phyloP scores from a whole-genome alignment of 2,329 filamentous ascomycete species.

The Talaromyces sp. region DNA sequence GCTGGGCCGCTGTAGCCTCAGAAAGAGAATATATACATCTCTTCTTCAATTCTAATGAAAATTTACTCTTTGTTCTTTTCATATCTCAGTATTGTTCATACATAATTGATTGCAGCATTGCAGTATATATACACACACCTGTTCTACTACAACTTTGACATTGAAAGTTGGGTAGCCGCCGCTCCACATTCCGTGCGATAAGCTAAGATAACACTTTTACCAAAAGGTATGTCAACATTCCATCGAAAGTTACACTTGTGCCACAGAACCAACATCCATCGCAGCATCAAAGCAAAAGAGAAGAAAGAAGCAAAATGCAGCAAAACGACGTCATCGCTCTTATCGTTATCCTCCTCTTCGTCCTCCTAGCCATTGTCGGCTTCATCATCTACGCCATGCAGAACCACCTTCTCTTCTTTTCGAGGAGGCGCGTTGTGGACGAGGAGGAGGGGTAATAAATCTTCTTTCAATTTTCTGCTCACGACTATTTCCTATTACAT shows the following conservation, averaged over 20 bases:
- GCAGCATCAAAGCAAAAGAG: background rate
- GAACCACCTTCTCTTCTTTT: constrained; percentile 30
- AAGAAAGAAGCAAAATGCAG: constrained; percentile 22
- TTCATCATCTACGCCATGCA: constrained; percentile 37
- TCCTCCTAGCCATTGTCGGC: constrained; percentile 44
- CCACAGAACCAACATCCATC: background rate
- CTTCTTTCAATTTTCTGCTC: background rate
- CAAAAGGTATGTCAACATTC: constrained; percentile 7
- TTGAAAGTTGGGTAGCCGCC: background rate
- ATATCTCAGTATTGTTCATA: background rate
- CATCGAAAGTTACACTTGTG: background rate
- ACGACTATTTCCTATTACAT: background rate
- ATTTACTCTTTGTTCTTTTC: background rate
- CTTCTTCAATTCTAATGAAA: background rate
- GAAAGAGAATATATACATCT: constrained; percentile 2
- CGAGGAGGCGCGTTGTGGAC: constrained; percentile 28
- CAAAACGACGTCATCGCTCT: constrained; percentile 49
- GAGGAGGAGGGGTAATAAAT: constrained; percentile 23
- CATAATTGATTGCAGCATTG: background rate
- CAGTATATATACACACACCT: background rate
- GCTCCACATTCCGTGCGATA: constrained; percentile 14
- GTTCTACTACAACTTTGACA: background rate
- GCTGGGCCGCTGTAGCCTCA: background rate
- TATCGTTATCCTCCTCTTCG: constrained; percentile 50
- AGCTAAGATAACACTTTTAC: constrained; percentile 17